phyloP scores from a whole-genome alignment of 2,329 filamentous ascomycete genomes.

The Fusarium hostae region DNA sequence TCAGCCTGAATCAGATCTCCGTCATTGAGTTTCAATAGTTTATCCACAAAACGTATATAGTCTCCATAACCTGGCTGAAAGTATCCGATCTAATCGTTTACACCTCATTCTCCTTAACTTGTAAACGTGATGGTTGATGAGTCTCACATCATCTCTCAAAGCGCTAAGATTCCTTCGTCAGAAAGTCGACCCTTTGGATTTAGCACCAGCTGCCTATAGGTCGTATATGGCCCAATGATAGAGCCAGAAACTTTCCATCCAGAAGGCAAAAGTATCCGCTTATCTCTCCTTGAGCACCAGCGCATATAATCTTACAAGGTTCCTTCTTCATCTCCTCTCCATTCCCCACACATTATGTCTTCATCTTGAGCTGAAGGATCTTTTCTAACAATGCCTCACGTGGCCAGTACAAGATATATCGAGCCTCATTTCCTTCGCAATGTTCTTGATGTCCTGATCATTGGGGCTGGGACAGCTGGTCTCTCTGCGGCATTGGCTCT shows the following conservation, averaged over 20 bases:
- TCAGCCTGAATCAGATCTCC: background rate
- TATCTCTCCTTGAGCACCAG: background rate
- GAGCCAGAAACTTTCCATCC: background rate
- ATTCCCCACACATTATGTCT: fast-evolving
- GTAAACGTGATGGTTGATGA: background rate
- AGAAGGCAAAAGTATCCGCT: background rate
- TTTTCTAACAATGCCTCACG: background rate
- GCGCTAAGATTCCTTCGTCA: background rate
- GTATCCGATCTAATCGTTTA: fast-evolving
- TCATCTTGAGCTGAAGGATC: background rate
- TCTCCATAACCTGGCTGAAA: fast-evolving
- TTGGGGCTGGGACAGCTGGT: background rate
- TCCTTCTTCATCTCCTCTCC: background rate
- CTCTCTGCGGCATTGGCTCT: background rate
- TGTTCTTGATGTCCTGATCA: slow-evolving; percentile 7
- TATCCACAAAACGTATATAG: fast-evolving
- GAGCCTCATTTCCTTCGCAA: slow-evolving; percentile 17
- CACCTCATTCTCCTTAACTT: background rate
- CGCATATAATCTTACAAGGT: background rate
- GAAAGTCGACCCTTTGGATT: fast-evolving
- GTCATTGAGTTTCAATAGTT: background rate
- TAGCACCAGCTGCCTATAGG: background rate
- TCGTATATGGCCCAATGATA: background rate
- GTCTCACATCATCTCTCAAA: background rate
- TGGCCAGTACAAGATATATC: background rate